Conservation (phyloP, 2,329 filamentous ascomycete species). For the Microsporum canis region DNA sequence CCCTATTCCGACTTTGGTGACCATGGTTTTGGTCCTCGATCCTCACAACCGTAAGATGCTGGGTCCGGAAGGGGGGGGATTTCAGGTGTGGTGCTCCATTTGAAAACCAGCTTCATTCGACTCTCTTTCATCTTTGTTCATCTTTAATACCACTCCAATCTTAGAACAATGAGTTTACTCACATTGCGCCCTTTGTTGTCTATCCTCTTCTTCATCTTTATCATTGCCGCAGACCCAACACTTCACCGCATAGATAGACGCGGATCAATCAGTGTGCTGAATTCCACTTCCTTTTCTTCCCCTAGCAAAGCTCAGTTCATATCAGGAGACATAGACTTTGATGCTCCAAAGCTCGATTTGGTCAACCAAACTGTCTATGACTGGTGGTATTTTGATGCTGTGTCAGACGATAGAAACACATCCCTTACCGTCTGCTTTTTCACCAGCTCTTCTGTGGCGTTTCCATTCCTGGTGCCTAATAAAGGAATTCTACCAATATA, state of each 20-base stretch:
- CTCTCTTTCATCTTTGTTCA: background rate
- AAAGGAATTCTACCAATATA: conserved; percentile 18
- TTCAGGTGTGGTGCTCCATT: background rate
- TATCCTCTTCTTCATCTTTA: background rate
- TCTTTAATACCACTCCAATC: background rate
- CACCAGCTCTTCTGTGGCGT: conserved; percentile 22
- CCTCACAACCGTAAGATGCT: background rate
- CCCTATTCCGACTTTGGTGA: background rate
- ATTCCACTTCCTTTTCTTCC: conserved; percentile 5
- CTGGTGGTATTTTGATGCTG: conserved; percentile 35
- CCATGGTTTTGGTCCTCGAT: background rate
- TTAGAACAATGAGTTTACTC: background rate
- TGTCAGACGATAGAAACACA: conserved; percentile 20
- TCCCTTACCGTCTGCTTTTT: conserved; percentile 27
- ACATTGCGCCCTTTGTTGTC: background rate
- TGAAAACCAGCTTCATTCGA: background rate
- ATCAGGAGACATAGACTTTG: conserved; percentile 11
- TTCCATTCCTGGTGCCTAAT: conserved; percentile 24
- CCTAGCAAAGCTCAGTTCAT: conserved; percentile 10
- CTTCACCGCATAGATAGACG: background rate
- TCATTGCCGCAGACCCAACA: background rate
- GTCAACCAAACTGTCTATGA: conserved; percentile 25
- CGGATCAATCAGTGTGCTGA: background rate
- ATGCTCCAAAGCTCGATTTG: conserved; percentile 19
- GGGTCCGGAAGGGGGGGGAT: background rate